Evolutionary conservation across 2,329 filamentous ascomycete genomes (phyloP).

Genomic region (Lecanicillium sp.): DNA sequence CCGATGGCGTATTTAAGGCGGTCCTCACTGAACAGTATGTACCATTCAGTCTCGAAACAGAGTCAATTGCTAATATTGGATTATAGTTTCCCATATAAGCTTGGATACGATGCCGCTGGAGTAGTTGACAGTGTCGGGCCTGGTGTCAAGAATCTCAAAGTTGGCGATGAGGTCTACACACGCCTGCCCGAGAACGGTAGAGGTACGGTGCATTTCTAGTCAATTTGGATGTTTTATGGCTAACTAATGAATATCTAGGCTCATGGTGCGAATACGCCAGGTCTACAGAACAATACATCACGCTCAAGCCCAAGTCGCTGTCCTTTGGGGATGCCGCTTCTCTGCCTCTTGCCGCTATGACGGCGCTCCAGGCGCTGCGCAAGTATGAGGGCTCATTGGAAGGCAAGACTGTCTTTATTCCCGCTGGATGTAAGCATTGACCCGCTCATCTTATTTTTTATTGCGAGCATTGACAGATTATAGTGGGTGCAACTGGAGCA

Average conservation of each 20-base stretch:
- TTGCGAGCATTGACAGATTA: background rate
- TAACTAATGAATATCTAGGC: slow-evolving; percentile 13
- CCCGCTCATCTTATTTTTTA: no score
- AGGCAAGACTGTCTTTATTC: slow-evolving; percentile 22
- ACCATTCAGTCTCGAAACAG: background rate
- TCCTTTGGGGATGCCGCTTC: slow-evolving; percentile 34
- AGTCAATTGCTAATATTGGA: no score
- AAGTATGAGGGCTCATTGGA: slow-evolving; percentile 28
- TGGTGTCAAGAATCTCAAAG: slow-evolving; percentile 1
- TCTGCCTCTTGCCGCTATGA: slow-evolving; percentile 32
- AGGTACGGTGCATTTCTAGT: no score
- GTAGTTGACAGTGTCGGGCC: slow-evolving; percentile 4
- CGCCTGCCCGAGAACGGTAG: slow-evolving; percentile 14
- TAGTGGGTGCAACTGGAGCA: slow-evolving; percentile 17
- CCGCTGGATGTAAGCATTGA: slow-evolving; percentile 15
- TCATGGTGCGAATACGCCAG: slow-evolving; percentile 28
- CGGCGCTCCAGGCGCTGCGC: slow-evolving; percentile 28
- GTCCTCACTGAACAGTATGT: slow-evolving; percentile 22
- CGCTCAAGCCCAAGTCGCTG: slow-evolving; percentile 29
- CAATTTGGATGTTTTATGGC: no score
- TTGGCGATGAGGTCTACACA: slow-evolving; percentile 11
- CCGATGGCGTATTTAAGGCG: slow-evolving; percentile 24
- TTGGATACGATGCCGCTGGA: slow-evolving; percentile 6
- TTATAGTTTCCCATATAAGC: slow-evolving; percentile 7
- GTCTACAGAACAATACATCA: slow-evolving; percentile 22